Base-by-base conservation (phyloP, 129 eudicot species). In the Ambrosia artemisiifolia region DNA sequence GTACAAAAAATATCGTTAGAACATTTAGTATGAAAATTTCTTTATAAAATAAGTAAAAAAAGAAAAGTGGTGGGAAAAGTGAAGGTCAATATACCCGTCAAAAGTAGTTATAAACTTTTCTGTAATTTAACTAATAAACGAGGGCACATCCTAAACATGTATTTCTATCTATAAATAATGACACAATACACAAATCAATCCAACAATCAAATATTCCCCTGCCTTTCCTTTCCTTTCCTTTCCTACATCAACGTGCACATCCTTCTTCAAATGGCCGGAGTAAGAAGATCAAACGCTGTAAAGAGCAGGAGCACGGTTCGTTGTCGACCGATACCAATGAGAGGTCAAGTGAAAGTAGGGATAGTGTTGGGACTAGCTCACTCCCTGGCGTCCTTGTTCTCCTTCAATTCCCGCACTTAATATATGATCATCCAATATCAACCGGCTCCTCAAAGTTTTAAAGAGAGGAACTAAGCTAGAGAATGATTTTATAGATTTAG, bases 291-390 rank as follows among this genome's bases (percentile, higher is more conserved):
- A 24, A 24, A 1, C 28, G 1, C 28, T 24, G 28, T 24, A 24
- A 24, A 24, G 28, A 24, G 28, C 28, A 24, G 28, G 28, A 24
- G 28, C 28, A 24, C 28, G 0, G 33, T 19, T 55, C 34, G 62
- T 19, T 55, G 61, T 55, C 62, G 62, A 7, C 62, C 13, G 62
- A 55, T 55, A 7, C 62, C 62, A 1, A 13, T 55, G 13, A 55
- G 62, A 10, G 61, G 61, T 3, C 62, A 55, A 55, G 62, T 54
- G 61, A 55, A 55, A 55, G 62, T 24, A 55, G 14, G 33, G 62
- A 55, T 55, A 18, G 61, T 55, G 62, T 55, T 55, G 62, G 61
- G 14, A 6, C 34, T 55, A 9, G 62, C 62, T 19, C 62, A 55
- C 33, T 55, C 62, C 19, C 62, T 55, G 32, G 62, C 62, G 9